phyloP scores from a whole-genome alignment of 2,329 filamentous ascomycete species.

The Xylariaceae sp. region DNA sequence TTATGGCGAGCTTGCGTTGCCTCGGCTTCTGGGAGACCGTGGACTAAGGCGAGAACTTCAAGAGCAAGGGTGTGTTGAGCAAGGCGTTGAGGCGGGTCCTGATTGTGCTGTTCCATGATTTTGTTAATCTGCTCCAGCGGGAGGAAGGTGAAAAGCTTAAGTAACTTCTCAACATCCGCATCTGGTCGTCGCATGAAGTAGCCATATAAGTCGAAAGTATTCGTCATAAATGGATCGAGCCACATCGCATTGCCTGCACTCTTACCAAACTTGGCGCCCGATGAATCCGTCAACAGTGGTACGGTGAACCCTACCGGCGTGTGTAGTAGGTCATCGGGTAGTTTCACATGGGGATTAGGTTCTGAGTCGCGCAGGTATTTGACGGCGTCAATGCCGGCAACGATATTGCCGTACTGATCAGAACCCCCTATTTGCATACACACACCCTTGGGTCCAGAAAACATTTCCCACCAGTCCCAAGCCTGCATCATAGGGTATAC shows the following conservation, averaged over 20 bases:
- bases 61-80: conserved; percentile 85
- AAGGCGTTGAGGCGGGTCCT: conserved; percentile 71
- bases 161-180: conserved; percentile 76
- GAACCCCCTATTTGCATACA: conserved; percentile 93
- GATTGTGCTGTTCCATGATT: conserved; percentile 70
- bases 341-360: conserved; percentile 48
- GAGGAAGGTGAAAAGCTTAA: conserved; percentile 91
- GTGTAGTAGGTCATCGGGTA: conserved; percentile 52
- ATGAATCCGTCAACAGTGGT: conserved; percentile 82
- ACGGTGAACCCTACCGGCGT: conserved; percentile 86
- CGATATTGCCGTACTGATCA: conserved; percentile 96
- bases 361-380: conserved; percentile 72
- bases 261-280: conserved; percentile 93
- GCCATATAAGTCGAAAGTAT: conserved; percentile 84
- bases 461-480: conserved; percentile 96
- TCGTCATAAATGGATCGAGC: conserved; percentile 83
- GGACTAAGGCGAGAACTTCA: conserved; percentile 81
- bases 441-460: conserved; percentile 61
- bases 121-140: conserved; percentile 70
- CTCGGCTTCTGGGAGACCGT: conserved; percentile 70
- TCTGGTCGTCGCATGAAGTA: conserved; percentile 88
- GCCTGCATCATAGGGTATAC: conserved; percentile 91
- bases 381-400: conserved; percentile 84
- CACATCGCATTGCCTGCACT: conserved; percentile 92
- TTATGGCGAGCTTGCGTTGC: conserved; percentile 63